These are phyloP conservation scores for Stenogyne calaminthoides DNA, from an alignment of 305 asterid genomes.

Conservation along the genomic window DNA sequence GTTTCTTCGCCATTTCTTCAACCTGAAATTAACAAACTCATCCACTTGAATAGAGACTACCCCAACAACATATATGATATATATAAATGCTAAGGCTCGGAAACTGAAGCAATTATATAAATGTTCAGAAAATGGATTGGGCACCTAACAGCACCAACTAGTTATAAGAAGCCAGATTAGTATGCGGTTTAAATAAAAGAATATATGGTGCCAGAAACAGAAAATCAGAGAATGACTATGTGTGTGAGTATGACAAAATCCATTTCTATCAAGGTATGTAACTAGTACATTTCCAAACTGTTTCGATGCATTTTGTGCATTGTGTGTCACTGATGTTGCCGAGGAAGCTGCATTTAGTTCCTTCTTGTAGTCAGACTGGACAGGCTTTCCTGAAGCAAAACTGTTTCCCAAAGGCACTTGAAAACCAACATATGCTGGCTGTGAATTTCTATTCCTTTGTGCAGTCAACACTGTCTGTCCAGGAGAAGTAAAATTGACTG, in stretches of 20 bases:
- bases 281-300: slow-evolving; percentile 69
- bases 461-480: slow-evolving; percentile 41
- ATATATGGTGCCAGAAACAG: slow-evolving; percentile 20
- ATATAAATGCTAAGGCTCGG: slow-evolving; percentile 17
- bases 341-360: slow-evolving; percentile 41
- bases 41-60: slow-evolving; percentile 19
- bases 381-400: slow-evolving; percentile 44
- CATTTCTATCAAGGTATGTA: slow-evolving; percentile 18
- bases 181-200: not conserved
- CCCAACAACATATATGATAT: not conserved
- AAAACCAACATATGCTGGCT: slow-evolving; percentile 41
- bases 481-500: slow-evolving; percentile 39
- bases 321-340: slow-evolving; percentile 35
- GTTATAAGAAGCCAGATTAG: slow-evolving; percentile 26
- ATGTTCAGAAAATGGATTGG: slow-evolving; percentile 17
- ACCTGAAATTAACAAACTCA: slow-evolving; percentile 51
- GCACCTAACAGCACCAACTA: slow-evolving; percentile 23
- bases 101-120: slow-evolving; percentile 14
- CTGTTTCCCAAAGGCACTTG: slow-evolving; percentile 42
- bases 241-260: not conserved
- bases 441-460: slow-evolving; percentile 41
- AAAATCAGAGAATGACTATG: slow-evolving; percentile 12
- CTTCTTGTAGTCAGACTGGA: slow-evolving; percentile 42
- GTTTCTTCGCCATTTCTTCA: slow-evolving; percentile 74
- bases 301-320: slow-evolving; percentile 52